Base-by-base conservation (phyloP, 805 yeast species). In the Cyberlindnera sargentensis region DNA sequence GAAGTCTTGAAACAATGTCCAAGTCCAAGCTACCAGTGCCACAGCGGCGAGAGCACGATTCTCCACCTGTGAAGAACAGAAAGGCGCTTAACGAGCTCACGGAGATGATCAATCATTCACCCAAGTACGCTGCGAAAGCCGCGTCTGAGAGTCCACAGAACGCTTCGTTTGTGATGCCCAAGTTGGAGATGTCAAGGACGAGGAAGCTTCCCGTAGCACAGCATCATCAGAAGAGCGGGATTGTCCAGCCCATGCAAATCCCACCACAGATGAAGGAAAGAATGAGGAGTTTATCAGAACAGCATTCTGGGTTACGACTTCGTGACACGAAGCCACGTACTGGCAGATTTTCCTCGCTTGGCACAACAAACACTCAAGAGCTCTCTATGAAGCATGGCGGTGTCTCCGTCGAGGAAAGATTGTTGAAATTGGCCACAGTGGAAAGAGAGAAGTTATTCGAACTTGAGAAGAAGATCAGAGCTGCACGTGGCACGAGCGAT, bases 41-140 rank as follows among this genome's bases (percentile, higher is more conserved):
- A 8, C 39, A 27, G 25, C 30, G 45, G 25, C 27, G 25, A 6
- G 6, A 29, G 2, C 45, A 48, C 24, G 46, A 39, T 0, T 47
- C 56, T 1, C 61, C 61, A 3, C 61, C 58, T 3, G 34, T 47
- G 11, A 56, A 56, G 46, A 45, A 37, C 36, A 45, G 61, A 36
- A 55, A 55, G 31, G 57, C 52, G 0, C 41, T 56, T 3, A 31
- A 36, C 10, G 56, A 52, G 20, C 42, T 47, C 9, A 51, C 53
- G 3, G 50, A 47, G 26, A 45, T 45, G 26, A 29, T 48, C 28
- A 52, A 55, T 36, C 42, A 33, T 9, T 50, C 58, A 5, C 60
- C 59, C 11, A 38, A 38, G 41, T 38, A 28, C 28, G n/a, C 35
- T 5, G 9, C 9, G 25, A 38, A 38, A 15, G 24, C 6, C 6